Percentiles rank a stretch among this genome's conserved stretches.
phyloP scores from a whole-genome alignment of 176 grass and related monocot species.

The Eremochloa ophiuroides region DNA sequence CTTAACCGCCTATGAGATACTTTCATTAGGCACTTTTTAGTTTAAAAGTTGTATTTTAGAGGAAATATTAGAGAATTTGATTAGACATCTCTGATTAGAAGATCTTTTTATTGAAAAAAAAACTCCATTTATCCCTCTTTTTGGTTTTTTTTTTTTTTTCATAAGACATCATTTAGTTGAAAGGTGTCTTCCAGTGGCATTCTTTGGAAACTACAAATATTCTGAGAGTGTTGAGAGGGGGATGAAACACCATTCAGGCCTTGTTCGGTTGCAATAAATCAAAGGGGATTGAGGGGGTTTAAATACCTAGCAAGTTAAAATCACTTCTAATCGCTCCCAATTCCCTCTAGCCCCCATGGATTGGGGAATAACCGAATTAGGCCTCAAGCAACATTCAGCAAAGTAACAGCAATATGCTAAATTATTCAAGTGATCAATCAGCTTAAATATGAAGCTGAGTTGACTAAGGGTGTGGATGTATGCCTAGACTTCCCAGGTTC shows the following conservation, averaged over 20 bases:
- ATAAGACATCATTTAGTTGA: background rate
- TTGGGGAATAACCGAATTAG: too few species aligned
- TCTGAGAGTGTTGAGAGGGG: background rate
- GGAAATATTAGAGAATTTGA: background rate
- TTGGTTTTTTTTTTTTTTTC: background rate
- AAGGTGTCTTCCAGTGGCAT: background rate
- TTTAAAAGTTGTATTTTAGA: background rate
- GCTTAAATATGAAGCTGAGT: background rate
- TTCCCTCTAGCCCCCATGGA: too few species aligned
- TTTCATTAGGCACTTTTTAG: background rate
- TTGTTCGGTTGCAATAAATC: too few species aligned
- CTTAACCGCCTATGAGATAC: background rate
- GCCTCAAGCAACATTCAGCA: background rate
- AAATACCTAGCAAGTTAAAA: too few species aligned
- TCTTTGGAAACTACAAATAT: background rate
- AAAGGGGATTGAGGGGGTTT: too few species aligned
- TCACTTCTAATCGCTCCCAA: too few species aligned
- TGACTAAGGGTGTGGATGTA: too few species aligned
- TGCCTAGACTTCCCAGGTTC: too few species aligned
- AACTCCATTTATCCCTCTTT: background rate
- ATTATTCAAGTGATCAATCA: conserved; percentile 4
- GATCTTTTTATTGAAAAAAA: background rate
- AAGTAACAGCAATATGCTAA: background rate
- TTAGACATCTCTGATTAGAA: background rate
- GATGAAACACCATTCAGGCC: background rate